A percentile compares a stretch with the other conserved stretches of the same genome.
Evolutionary conservation across 176 grass and related monocot genomes (phyloP).

Genomic region (Guadua angustifolia): DNA sequence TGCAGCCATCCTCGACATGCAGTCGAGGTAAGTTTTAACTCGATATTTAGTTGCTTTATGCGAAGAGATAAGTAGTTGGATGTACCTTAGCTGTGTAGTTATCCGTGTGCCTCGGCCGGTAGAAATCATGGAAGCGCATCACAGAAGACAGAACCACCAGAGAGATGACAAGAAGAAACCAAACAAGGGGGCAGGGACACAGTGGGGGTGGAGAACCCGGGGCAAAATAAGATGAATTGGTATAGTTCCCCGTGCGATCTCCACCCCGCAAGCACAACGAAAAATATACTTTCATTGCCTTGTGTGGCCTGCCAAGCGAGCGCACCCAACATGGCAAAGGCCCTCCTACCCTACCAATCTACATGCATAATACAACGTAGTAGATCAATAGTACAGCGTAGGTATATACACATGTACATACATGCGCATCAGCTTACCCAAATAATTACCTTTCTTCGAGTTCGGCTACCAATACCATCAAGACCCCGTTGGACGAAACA

Average conservation of each 20-base stretch:
- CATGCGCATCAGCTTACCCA: slow-evolving; percentile 36
- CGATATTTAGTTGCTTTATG: background rate
- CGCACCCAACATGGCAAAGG: slow-evolving; percentile 45
- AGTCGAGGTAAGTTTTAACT: no score
- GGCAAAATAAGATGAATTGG: slow-evolving; percentile 2
- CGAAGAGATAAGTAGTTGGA: background rate
- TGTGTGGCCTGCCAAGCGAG: slow-evolving; percentile 38
- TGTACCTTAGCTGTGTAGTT: background rate
- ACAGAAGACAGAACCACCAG: background rate
- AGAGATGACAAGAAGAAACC: background rate
- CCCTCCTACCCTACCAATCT: slow-evolving; percentile 10
- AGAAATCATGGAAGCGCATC: background rate
- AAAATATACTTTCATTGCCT: slow-evolving; percentile 20
- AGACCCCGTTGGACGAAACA: background rate
- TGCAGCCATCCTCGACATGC: no score
- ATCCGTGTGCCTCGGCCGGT: background rate
- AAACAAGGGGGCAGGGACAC: background rate
- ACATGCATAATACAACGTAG: background rate
- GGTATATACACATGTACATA: background rate
- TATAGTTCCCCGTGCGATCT: slow-evolving; percentile 42
- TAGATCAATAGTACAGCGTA: background rate
- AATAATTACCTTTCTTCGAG: slow-evolving; percentile 28
- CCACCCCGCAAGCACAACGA: background rate
- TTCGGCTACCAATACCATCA: background rate
- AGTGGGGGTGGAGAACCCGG: slow-evolving; percentile 32